Evolutionary conservation across 345 rosid species (phyloP), one percentile per base, ranked within the genome.

Genomic region (Citrus glauca): DNA sequence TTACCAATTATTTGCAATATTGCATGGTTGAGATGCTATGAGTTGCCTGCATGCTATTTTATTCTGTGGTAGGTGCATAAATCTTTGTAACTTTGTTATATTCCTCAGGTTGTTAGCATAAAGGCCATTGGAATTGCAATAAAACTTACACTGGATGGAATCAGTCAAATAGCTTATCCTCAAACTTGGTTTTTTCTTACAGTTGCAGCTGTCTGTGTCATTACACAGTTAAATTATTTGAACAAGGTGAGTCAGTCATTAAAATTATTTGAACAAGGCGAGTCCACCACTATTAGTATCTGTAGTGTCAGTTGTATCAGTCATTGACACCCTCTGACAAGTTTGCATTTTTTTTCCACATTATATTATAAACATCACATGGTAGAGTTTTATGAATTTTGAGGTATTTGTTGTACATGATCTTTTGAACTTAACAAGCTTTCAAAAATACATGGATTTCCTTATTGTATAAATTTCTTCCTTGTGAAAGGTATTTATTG

Each of bases 81-180:
- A n/a, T 13, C 65, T 30, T 9, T 42, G 27, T 28, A 42, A 27
- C 76, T 75, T 28, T 38, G 40, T 72, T 60, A 13, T 57, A 7
- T 77, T 50, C 30, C 78, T 67, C 86, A 92, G 99, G 98, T 95
- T 38, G 91, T 92, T 77, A 95, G 98, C 91, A 90, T 95, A 80
- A 95, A 95, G 82, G 98, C 98, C 24, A 89, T 95, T 48, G 98
- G 98, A 81, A 95, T 93, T 73, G 98, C 98, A 0, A 88, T 93
- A 72, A 95, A 92, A 90, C 86, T 95, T 82, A 92, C 98, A 28
- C 66, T 95, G 73, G 98, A 92, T 66, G 98, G 98, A 59, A 82
- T 84, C 66, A 95, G 79, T 84, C 98, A 95, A 82, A 76, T 93
- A 68, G 84, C 89, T 81, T 95, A 87, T 84, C 94, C 92, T 24